Conservation (phyloP, 805 yeast species). For the Spathaspora boniae region DNA sequence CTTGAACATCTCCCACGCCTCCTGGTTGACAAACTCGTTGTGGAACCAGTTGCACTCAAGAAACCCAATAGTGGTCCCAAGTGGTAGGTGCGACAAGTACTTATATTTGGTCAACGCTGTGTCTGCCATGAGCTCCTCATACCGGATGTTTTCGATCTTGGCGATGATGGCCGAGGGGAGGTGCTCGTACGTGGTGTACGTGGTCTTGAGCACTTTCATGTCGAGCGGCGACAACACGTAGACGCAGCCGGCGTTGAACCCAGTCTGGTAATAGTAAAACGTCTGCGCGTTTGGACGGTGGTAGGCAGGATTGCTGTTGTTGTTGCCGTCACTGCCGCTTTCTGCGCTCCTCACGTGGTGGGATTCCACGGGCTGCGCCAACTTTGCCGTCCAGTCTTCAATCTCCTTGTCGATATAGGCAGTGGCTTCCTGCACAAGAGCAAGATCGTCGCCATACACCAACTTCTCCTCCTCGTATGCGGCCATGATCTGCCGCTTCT, state of each 20-base stretch:
- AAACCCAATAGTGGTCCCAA: conserved; percentile 80
- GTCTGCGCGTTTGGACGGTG: conserved; percentile 26
- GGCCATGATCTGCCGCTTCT: conserved; percentile 48
- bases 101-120: conserved; percentile 59
- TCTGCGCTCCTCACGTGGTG: no score
- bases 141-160: conserved; percentile 65
- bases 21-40: conserved; percentile 28
- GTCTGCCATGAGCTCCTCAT: conserved; percentile 61
- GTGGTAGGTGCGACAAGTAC: conserved; percentile 76
- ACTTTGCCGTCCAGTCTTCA: conserved; percentile 30
- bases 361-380: neutral
- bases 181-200: conserved; percentile 56
- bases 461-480: conserved; percentile 57
- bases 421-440: conserved; percentile 52
- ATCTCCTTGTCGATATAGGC: conserved; percentile 49
- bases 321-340: no score
- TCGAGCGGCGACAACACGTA: conserved; percentile 79
- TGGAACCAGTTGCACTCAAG: conserved; percentile 79
- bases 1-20: conserved; percentile 44
- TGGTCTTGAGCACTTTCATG: conserved; percentile 61
- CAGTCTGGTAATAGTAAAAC: conserved; percentile 75
- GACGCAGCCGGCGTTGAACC: conserved; percentile 58
- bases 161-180: conserved; percentile 67
- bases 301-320: no score
- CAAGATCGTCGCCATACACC: conserved; percentile 46